Conservation (phyloP, 768 basidiomycete genomes). For the Mycena metata region DNA sequence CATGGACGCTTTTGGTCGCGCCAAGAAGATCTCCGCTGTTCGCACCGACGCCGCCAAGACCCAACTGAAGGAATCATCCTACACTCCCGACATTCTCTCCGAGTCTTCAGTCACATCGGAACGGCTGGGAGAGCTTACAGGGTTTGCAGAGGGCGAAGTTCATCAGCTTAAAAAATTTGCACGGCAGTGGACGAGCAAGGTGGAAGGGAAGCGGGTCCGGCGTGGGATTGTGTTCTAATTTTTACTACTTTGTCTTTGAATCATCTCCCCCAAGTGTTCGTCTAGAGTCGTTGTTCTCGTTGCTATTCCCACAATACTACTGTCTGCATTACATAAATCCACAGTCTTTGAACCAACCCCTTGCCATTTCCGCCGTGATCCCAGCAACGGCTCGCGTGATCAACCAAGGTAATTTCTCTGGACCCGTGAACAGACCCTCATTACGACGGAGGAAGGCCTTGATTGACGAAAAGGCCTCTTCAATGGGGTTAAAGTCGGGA, state of each 20-base stretch:
- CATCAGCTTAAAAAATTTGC: slow-evolving; percentile 17
- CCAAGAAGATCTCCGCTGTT: not conserved
- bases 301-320: not conserved
- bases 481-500: slow-evolving; percentile 53
- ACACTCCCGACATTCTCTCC: slow-evolving; percentile 5
- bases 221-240: not conserved
- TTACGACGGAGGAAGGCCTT: slow-evolving; percentile 42
- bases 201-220: slow-evolving; percentile 15
- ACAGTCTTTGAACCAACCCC: slow-evolving; percentile 37
- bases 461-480: slow-evolving; percentile 48
- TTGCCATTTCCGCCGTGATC: slow-evolving; percentile 33
- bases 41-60: not conserved
- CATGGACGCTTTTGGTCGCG: slow-evolving; percentile 10
- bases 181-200: slow-evolving; percentile 2
- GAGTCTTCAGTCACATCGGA: not conserved
- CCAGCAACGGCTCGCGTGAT: slow-evolving; percentile 26
- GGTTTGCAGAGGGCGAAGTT: slow-evolving; percentile 14
- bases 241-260: not conserved
- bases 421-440: slow-evolving; percentile 10
- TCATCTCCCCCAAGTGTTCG: too few species aligned
- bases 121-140: slow-evolving; percentile 5
- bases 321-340: slow-evolving; percentile 25
- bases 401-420: slow-evolving; percentile 36
- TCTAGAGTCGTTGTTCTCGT: not conserved
- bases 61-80: not conserved